Conservation (phyloP, 495 filamentous ascomycete genomes). For the Copromyces sp. region DNA sequence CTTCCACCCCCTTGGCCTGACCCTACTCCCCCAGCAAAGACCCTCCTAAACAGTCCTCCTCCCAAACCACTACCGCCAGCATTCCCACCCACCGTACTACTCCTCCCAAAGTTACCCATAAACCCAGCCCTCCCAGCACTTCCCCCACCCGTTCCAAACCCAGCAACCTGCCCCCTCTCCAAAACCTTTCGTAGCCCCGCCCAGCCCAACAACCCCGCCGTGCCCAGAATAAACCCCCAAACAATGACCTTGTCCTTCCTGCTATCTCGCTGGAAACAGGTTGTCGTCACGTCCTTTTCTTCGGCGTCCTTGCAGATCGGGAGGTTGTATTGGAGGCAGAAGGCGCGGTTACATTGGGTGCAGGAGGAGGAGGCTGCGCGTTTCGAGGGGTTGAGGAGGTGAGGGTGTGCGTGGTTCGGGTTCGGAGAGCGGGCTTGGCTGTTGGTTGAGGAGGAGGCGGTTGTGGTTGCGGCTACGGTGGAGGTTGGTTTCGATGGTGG, state of each 20-base stretch:
- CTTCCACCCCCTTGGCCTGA: neutral
- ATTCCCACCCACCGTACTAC: neutral
- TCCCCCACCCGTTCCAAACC: neutral
- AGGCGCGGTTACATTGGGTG: slow-evolving; percentile 81
- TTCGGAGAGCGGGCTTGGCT: neutral
- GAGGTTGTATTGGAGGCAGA: slow-evolving; percentile 75
- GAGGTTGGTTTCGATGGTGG: slow-evolving; percentile 7
- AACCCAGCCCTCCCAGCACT: neutral
- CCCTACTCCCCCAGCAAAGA: neutral
- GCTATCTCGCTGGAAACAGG: slow-evolving; percentile 89
- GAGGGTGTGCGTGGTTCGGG: neutral
- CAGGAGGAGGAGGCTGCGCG: slow-evolving; percentile 41
- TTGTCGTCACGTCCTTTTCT: slow-evolving; percentile 78
- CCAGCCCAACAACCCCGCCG: slow-evolving; percentile 71
- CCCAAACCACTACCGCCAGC: neutral
- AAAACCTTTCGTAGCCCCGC: slow-evolving; percentile 49
- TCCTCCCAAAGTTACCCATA: neutral
- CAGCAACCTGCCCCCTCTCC: slow-evolving; percentile 40
- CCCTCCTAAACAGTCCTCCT: neutral
- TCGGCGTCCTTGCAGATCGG: slow-evolving; percentile 79
- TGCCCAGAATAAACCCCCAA: slow-evolving; percentile 82
- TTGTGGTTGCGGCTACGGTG: slow-evolving; percentile 10
- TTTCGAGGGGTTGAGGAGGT: neutral
- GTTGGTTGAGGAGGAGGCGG: neutral
- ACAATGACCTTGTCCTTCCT: slow-evolving; percentile 85